Evolutionary conservation across 768 basidiomycete species (phyloP), one percentile per base, ranked within the genome.

Genomic region (Mycena filopes): DNA sequence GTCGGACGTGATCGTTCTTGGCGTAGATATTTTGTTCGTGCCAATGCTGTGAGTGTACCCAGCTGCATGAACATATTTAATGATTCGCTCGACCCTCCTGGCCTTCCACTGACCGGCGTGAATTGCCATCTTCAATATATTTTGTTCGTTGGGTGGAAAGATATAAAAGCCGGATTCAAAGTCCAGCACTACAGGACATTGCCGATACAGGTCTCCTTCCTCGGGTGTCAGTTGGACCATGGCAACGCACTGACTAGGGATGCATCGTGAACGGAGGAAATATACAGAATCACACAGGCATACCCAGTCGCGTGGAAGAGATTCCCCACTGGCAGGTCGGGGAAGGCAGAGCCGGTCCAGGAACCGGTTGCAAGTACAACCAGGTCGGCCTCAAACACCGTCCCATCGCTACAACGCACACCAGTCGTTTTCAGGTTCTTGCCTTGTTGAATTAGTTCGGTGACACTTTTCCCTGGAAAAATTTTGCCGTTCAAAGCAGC

Each of bases 291-390:
- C 43, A 69, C 83, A 13, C 0, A 20, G 2, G 20, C 28, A 25
- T 73, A 95, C 95, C 96, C 96, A 21, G 94, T 96, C 2, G 96
- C 93, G 10, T 89, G 77, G 66, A 89, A 89, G 25, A 76, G 79
- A 3, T 78, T 73, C 18, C 82, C 78, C 41, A 92, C 72, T 15
- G 79, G 76, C 11, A 89, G 76, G 41, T 84, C 84, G 10, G 89
- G 87, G 73, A 96, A 94, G 1, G 89, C 75, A 2, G 90, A 89
- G 11, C 93, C 87, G 1, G 95, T 95, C 97, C 96, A 98, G 7
- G 91, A 86, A 25, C 95, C 95, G 16, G 88, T 80, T 10, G 93
- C 88, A 36, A 96, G 75, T 29, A 97, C 80, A 10, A 94, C 84
- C 49, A 87, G 68, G 56, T 89, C 85, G 1, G 89, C 91, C 18